These are phyloP conservation scores for Xylaria sp. DNA, from an alignment of 2,329 filamentous ascomycete species.

Conservation along the genomic window DNA sequence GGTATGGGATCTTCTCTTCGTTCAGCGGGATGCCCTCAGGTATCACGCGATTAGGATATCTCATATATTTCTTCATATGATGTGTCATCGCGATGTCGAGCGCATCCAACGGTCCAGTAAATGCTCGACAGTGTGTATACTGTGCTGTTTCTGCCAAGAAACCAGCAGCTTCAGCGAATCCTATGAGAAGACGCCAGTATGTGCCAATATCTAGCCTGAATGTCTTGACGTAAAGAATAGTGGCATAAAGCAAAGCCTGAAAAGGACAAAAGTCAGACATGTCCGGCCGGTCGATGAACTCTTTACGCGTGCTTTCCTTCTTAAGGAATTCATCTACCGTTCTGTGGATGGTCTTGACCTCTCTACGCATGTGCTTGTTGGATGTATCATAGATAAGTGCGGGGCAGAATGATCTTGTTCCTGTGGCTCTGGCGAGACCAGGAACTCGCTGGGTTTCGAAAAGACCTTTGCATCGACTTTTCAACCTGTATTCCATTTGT, in stretches of 20 bases:
- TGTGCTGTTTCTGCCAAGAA: too few species aligned
- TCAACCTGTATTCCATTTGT: conserved; percentile 19
- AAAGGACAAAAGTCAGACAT: not conserved
- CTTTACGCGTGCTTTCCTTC: not conserved
- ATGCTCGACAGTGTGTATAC: not conserved
- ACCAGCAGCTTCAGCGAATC: not conserved
- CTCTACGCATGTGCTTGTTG: not conserved
- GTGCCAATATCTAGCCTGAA: not conserved
- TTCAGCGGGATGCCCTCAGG: too few species aligned
- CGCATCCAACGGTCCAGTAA: not conserved
- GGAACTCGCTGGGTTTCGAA: conserved; percentile 17
- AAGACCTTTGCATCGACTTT: conserved; percentile 24
- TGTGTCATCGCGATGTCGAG: too few species aligned
- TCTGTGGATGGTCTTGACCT: conserved; percentile 18
- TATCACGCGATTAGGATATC: too few species aligned
- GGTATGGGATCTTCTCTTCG: too few species aligned
- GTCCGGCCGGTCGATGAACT: not conserved
- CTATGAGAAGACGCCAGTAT: not conserved
- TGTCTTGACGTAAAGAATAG: conserved; percentile 17
- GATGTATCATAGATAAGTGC: conserved; percentile 2
- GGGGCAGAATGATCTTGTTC: too few species aligned
- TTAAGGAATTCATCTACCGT: conserved; percentile 25
- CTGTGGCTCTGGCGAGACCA: too few species aligned
- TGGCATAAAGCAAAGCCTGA: conserved; percentile 7
- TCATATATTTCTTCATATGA: too few species aligned